Evolutionary conservation across 805 yeast genomes (phyloP).

Genomic region (Starmerella riodocensis): DNA sequence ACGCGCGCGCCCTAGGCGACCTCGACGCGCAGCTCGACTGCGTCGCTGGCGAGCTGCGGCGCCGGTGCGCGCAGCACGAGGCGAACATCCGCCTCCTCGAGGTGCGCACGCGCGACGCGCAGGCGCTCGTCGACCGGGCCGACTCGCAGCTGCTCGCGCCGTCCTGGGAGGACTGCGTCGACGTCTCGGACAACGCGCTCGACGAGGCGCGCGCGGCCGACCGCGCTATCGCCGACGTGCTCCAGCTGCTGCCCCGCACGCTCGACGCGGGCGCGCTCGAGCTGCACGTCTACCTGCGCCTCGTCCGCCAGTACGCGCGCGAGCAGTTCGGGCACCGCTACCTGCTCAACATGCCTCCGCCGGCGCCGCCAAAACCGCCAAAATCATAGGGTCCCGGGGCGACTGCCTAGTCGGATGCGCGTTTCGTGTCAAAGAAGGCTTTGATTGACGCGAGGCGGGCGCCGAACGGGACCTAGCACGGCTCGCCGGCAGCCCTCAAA

Average conservation of each 20-base stretch:
- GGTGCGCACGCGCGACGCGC: conserved; percentile 22
- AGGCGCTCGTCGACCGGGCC: conserved; percentile 25
- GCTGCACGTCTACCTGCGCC: conserved; percentile 34
- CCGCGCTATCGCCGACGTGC: conserved; percentile 57
- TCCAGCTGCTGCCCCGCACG: conserved; percentile 43
- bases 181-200: conserved; percentile 25
- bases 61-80: not conserved
- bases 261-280: conserved; percentile 38
- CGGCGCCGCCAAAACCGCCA: conserved; percentile 28
- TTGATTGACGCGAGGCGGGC: too few species aligned
- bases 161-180: conserved; percentile 20
- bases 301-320: conserved; percentile 44
- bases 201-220: conserved; percentile 28
- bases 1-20: not conserved
- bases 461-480: too few species aligned
- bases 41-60: not conserved
- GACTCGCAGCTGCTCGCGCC: conserved; percentile 21
- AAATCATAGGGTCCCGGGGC: too few species aligned
- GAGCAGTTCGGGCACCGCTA: conserved; percentile 43
- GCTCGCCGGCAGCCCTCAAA: too few species aligned
- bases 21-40: not conserved
- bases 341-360: conserved; percentile 11
- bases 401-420: too few species aligned
- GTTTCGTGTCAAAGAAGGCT: too few species aligned
- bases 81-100: conserved; percentile 18